phyloP scores from a whole-genome alignment of 306 rosid species.

The Carpinus viminea region DNA sequence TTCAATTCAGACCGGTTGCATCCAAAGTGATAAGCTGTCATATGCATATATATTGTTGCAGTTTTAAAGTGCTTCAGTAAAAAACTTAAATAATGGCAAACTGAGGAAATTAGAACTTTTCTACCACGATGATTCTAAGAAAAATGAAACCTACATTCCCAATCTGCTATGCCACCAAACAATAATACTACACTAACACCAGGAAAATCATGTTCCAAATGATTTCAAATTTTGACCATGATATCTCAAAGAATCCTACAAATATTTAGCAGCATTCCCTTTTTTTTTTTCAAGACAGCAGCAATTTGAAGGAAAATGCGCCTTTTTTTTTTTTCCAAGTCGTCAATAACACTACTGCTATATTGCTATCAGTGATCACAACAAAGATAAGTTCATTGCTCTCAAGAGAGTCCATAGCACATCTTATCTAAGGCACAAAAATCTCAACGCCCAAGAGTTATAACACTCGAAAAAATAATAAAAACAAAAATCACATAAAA shows the following conservation, averaged over 20 bases:
- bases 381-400: not conserved
- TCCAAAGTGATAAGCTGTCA: not conserved
- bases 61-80: not conserved
- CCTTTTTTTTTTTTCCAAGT: not conserved
- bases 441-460: not conserved
- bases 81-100: not conserved
- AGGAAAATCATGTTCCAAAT: not conserved
- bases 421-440: not conserved
- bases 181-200: not conserved
- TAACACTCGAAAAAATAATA: not conserved
- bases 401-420: not conserved
- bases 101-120: not conserved
- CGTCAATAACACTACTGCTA: not conserved
- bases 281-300: not conserved
- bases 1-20: not conserved
- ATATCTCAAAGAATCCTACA: not conserved
- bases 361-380: not conserved
- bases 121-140: not conserved
- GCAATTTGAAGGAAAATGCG: not conserved
- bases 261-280: not conserved
- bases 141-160: not conserved
- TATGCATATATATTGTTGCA: not conserved
- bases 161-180: not conserved
- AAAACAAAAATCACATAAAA: not conserved
- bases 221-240: not conserved